Evolutionary conservation across 371 early-diverging fungal species (phyloP), one percentile per base, ranked within the genome.

Genomic region (Mortierella sp.): DNA sequence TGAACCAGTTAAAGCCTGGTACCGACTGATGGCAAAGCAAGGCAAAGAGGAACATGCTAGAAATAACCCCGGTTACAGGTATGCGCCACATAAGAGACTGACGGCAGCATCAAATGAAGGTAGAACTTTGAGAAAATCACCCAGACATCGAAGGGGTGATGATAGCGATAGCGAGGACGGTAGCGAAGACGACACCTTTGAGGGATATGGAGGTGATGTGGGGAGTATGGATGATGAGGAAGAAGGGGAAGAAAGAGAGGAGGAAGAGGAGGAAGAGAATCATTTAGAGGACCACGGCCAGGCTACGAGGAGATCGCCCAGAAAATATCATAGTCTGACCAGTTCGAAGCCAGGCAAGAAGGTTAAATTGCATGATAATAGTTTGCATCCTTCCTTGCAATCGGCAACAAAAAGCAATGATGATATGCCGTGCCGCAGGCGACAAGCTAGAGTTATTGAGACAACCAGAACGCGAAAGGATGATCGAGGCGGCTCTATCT

Each of bases 21-120:
- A 74, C 13, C 74, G 71, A 2, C 23, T 26, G n/a, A 64, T 70
- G 68, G 80, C 80, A 19, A 74, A 68, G 26, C 37, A 47, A 7
- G 70, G 74, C 31, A 80, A 80, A 29, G 80, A 80, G 29, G 80
- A 74, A 47, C 80, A 80, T 51, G 70, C 64, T 0, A 61, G 60
- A 29, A 70, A 66, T 10, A 40, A 80, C 19, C 80, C 80, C 0
- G 80, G 75, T 17, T 80, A 80, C 68, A 70, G 67, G 43, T 80
- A 80, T 59, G 68, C 80, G 2, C 79, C 79, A 2, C 26, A 64
- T 45, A 73, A 79, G 32, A 73, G 49, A 34, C 28, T 37, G 15
- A 35, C 53, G 32, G 61, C 59, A 1, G 34, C 34, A 5, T 7
- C 40, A 12, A 17, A 31, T 3, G 22, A 31, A 0, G 26, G 23